Base-by-base conservation (phyloP, 2,329 filamentous ascomycete species). In the Shiraia sp. region DNA sequence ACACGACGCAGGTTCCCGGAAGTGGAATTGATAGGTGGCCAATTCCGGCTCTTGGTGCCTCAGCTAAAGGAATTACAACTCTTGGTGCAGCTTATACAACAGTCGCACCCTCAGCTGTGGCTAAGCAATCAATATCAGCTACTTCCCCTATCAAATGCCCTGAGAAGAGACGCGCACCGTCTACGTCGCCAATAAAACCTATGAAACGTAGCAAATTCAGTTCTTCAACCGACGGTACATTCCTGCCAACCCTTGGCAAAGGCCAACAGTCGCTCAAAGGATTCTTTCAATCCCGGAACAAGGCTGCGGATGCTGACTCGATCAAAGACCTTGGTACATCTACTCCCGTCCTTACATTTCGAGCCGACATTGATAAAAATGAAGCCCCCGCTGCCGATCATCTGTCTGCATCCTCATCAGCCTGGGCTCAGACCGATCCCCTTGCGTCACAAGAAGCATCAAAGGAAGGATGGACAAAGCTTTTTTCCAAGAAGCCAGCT, bases 401-500 rank as follows among this genome's bases (percentile, higher is more conserved):
- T 32, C 33, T 36, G 23, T 36, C 47, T 24, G 25, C 37, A 10
- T 35, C 47, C 14, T 35, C 45, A 29, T 16, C 36, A 29, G 15
- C 38, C 12, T 23, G 40, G 32, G 17, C 17, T 35, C 35, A 35
- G 23, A 54, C 59, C 33, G 59, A 66, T 19, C 61, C 65, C 0
- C 53, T 58, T 57, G 43, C 60, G 55, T 49, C 74, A 68, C 92
- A 90, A 65, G 86, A 66, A 63, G 43, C 60, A 42, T 53, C 75
- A 70, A 92, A 89, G 65, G 86, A 93, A 61, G 86, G 86, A 15
- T 97, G 93, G 93, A 85, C 83, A 4, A 90, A 86, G 63, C 76
- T 97, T 10, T 85, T 97, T 48, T 81, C 85, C 12, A 90, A 86
- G 66, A 84, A 87, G 42, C 73, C 81, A 1, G 77, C 82, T 1